Evolutionary conservation across 2,329 filamentous ascomycete genomes (phyloP).

Genomic region (Cladophialophora bantiana): DNA sequence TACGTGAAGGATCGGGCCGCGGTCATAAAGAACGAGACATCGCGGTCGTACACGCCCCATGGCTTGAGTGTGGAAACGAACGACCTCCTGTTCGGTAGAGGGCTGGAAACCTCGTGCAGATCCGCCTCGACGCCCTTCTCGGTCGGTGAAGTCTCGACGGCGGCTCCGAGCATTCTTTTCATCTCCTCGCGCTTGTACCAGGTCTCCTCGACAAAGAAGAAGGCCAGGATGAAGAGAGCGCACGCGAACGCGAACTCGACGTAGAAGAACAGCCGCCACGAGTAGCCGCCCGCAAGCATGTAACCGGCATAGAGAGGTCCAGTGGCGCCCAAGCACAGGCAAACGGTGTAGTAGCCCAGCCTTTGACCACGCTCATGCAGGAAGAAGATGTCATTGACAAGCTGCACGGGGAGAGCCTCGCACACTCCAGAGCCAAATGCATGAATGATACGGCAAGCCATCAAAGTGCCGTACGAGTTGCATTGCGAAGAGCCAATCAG

Average conservation of each 20-base stretch:
- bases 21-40: slow-evolving; percentile 55
- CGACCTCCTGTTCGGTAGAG: slow-evolving; percentile 50
- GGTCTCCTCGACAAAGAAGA: slow-evolving; percentile 68
- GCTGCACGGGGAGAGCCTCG: slow-evolving; percentile 56
- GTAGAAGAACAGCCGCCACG: slow-evolving; percentile 68
- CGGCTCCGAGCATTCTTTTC: slow-evolving; percentile 27
- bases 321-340: slow-evolving; percentile 36
- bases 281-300: slow-evolving; percentile 65
- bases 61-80: slow-evolving; percentile 54
- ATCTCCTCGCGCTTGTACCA: slow-evolving; percentile 51
- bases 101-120: slow-evolving; percentile 43
- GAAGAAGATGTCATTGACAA: slow-evolving; percentile 59
- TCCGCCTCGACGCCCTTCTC: slow-evolving; percentile 40
- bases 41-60: slow-evolving; percentile 53
- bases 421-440: slow-evolving; percentile 55
- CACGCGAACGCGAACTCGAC: slow-evolving; percentile 64
- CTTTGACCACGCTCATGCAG: slow-evolving; percentile 57
- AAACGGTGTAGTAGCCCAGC: slow-evolving; percentile 66
- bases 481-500: slow-evolving; percentile 53
- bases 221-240: slow-evolving; percentile 54
- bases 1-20: slow-evolving; percentile 57
- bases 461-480: slow-evolving; percentile 50
- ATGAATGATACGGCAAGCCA: slow-evolving; percentile 53
- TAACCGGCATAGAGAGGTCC: slow-evolving; percentile 67
- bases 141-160: slow-evolving; percentile 13